Evolutionary conservation across 2,329 filamentous ascomycete genomes (phyloP).

Genomic region (Aspergillus carbonarius): DNA sequence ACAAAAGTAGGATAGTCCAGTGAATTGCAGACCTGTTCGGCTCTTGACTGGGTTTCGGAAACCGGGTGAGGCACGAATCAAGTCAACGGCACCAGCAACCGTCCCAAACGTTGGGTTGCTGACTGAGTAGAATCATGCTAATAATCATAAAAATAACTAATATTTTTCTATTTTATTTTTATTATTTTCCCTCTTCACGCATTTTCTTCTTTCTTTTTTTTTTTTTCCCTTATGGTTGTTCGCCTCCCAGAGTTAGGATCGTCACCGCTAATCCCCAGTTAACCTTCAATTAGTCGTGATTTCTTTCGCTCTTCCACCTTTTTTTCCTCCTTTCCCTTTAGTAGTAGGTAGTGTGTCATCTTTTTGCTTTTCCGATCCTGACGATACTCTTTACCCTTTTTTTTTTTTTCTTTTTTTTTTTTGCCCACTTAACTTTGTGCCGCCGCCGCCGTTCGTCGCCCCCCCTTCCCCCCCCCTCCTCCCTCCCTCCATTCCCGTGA

Average conservation of each 20-base stretch:
- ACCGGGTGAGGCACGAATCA: slow-evolving; percentile 23
- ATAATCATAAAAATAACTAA: slow-evolving; percentile 10
- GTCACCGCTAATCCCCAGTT: slow-evolving; percentile 21
- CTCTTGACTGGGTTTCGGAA: slow-evolving; percentile 17
- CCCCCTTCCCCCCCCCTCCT: slow-evolving; percentile 12
- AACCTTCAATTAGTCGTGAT: slow-evolving; percentile 16
- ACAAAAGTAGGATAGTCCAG: slow-evolving; percentile 1
- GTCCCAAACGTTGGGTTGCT: slow-evolving; percentile 19
- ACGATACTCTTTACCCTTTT: slow-evolving; percentile 6
- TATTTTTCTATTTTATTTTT: not conserved
- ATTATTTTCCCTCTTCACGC: too few species aligned
- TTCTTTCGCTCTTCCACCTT: slow-evolving; percentile 15
- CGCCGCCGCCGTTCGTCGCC: slow-evolving; percentile 21
- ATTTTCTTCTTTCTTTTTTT: slow-evolving; percentile 1
- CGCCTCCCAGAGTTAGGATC: slow-evolving; percentile 26
- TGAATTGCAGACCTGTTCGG: slow-evolving; percentile 13
- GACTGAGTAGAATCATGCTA: slow-evolving; percentile 2
- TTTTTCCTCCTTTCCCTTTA: slow-evolving; percentile 7
- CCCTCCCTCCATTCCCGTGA: slow-evolving; percentile 27
- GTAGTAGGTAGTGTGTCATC: slow-evolving; percentile 6
- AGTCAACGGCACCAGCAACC: slow-evolving; percentile 18
- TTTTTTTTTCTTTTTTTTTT: slow-evolving; percentile 11
- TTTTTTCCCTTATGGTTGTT: slow-evolving; percentile 11
- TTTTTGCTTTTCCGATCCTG: slow-evolving; percentile 12
- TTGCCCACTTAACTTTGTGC: slow-evolving; percentile 18